Evolutionary conservation across 192 early-diverging fungal genomes (phyloP), one percentile per base, ranked within the genome.

Genomic region (Podila epicladia): DNA sequence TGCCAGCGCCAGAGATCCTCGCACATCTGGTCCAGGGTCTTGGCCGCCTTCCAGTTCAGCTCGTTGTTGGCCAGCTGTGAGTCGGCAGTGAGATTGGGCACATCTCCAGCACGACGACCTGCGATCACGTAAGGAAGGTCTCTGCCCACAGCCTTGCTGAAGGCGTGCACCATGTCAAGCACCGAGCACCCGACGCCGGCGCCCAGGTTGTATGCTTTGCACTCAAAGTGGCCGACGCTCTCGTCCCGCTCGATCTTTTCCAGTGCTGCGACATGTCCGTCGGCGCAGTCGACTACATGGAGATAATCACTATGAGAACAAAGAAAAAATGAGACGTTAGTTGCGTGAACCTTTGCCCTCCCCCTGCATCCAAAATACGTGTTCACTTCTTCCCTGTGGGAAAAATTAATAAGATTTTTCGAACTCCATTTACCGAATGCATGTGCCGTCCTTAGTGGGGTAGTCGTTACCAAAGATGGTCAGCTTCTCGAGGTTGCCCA

Each of bases 391-490:
- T n/a, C 38, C 24, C 19, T 29, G 57, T 20, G 33, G 31, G 13
- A 58, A 60, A 32, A 41, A 48, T 29, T n/a, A n/a, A 5, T 22
- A 59, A 50, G 15, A 12, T 24, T n/a, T 33, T 31, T 49, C 64
- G 22, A 22, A 9, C 41, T 45, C 41, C 41, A 13, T 33, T 28
- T 77, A 76, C 74, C 75, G 75, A 58, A 77, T 65, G 58, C 71
- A 87, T n/a, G 96, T 97, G 12, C 97, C 97, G 69, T 99, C 97
- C 57, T 84, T 85, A 3, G 97, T 99, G 26, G 92, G 88, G 82
- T 98, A 99, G 82, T 99, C 96, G 67, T 90, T 87, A 15, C 97
- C 97, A 89, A 92, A 99, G 24, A 99, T 89, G 51, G 91, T 91
- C 35, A 97, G 84, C 74, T 93, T 88, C 11, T 93, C 89, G 33